A percentile compares a stretch with the other conserved stretches of the same genome.
Evolutionary conservation across 495 filamentous ascomycete species (phyloP).

Genomic region (Talaromyces nanjingensis): DNA sequence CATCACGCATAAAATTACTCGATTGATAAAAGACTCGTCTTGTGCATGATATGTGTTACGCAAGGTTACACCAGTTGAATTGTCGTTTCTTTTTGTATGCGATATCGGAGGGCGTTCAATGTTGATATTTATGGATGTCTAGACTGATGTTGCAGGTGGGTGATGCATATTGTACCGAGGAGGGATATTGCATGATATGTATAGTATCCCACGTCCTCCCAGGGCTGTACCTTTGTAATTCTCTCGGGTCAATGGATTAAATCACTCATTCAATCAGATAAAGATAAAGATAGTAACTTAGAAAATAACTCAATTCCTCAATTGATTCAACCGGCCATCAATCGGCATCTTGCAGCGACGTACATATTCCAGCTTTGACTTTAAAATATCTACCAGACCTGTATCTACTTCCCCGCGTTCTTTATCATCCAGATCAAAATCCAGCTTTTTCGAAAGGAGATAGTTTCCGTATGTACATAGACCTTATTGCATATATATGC

Average conservation of each 20-base stretch:
- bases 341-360: no score
- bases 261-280: no score
- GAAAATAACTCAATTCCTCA: no score
- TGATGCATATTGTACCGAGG: background rate
- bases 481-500: background rate
- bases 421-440: background rate
- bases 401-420: background rate
- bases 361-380: no score
- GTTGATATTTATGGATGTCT: background rate
- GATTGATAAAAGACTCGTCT: no score
- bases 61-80: no score
- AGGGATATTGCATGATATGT: background rate
- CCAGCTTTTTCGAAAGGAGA: background rate
- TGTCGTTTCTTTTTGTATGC: background rate
- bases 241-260: background rate
- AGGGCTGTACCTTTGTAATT: background rate
- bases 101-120: background rate
- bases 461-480: background rate
- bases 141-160: background rate
- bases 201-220: background rate
- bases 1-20: no score
- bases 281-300: no score
- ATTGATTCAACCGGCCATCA: no score
- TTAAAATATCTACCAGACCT: no score
- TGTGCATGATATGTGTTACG: no score